Conservation (phyloP, 345 rosid species). For the Salix koriyanagi region DNA sequence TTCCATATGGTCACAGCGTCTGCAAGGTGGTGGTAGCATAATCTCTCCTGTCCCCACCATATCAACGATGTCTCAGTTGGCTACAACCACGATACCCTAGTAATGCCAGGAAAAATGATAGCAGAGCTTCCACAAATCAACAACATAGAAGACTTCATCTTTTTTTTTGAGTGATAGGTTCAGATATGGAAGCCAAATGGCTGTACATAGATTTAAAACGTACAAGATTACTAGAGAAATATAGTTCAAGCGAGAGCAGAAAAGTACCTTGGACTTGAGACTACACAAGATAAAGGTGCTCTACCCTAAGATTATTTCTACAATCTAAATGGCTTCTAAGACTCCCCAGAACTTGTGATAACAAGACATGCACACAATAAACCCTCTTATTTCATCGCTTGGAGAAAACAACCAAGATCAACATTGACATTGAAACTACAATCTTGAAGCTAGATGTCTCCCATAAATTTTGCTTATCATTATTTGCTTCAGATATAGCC, state of each 20-base stretch:
- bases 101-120: neutral
- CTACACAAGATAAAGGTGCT: neutral
- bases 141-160: neutral
- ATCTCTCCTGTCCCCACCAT: neutral
- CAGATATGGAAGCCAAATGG: neutral
- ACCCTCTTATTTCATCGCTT: slow-evolving; percentile 41
- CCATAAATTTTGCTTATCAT: slow-evolving; percentile 66
- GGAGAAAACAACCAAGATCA: slow-evolving; percentile 68
- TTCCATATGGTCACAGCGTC: neutral
- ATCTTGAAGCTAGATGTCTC: slow-evolving; percentile 78
- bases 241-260: neutral
- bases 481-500: slow-evolving; percentile 17
- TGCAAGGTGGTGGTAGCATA: neutral
- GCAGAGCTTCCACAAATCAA: neutral
- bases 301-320: slow-evolving; percentile 16
- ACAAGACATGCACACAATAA: slow-evolving; percentile 6
- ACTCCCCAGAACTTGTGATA: slow-evolving; percentile 9
- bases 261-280: neutral
- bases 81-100: neutral
- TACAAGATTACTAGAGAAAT: neutral
- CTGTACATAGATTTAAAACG: neutral
- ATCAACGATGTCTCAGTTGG: neutral
- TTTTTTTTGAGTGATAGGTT: neutral
- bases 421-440: slow-evolving; percentile 81
- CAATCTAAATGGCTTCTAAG: slow-evolving; percentile 22